These are phyloP conservation scores for Colletotrichum costaricense DNA, from an alignment of 2,329 filamentous ascomycete species.

Conservation along the genomic window DNA sequence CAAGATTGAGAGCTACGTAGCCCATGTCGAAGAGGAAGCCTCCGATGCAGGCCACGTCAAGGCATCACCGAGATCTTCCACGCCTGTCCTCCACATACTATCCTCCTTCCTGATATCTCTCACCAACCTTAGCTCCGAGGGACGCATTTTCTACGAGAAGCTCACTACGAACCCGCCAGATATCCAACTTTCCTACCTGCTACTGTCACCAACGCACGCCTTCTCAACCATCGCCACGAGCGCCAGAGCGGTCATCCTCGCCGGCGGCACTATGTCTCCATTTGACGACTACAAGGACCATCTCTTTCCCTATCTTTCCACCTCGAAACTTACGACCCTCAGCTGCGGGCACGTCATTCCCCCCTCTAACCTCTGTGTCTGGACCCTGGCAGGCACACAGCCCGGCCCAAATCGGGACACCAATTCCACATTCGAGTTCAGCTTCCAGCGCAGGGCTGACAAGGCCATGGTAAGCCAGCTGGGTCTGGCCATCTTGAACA, in stretches of 20 bases:
- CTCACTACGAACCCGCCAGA: constrained; percentile 48
- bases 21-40: constrained; percentile 66
- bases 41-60: constrained; percentile 41
- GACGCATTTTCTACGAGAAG: constrained; percentile 73
- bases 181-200: constrained; percentile 81
- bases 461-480: constrained; percentile 78
- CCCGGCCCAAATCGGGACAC: constrained; percentile 41
- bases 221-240: constrained; percentile 89
- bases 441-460: constrained; percentile 81
- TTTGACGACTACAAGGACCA: constrained; percentile 91
- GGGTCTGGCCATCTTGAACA: constrained; percentile 76
- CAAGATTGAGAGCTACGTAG: constrained; percentile 91
- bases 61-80: constrained; percentile 49
- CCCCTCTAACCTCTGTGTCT: constrained; percentile 80
- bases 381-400: constrained; percentile 68
- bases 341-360: constrained; percentile 97
- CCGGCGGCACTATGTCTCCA: constrained; percentile 97
- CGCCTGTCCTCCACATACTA: constrained; percentile 66
- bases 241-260: constrained; percentile 88
- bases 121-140: constrained; percentile 84
- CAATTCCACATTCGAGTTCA: constrained; percentile 81
- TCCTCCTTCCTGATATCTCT: constrained; percentile 79
- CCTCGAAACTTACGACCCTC: constrained; percentile 77
- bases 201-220: constrained; percentile 91
- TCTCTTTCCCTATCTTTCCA: constrained; percentile 80